phyloP scores from a whole-genome alignment of 1,284 basidiomycete genomes.

The Microbotryum lychnidis-dioicae region DNA sequence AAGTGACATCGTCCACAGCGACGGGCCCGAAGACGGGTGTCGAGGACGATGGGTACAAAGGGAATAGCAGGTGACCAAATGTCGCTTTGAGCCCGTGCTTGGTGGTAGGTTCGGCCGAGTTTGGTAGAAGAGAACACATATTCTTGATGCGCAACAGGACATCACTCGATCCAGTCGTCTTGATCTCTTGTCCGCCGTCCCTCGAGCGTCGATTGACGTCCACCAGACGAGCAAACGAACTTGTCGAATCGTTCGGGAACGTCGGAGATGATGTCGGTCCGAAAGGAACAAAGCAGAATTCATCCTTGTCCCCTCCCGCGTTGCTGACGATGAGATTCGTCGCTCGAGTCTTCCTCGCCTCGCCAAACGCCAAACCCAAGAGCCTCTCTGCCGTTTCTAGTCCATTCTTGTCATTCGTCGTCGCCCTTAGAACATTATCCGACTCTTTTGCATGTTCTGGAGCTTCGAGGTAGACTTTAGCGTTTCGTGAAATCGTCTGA shows the following conservation, averaged over 20 bases:
- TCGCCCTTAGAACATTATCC: slow-evolving; percentile 12
- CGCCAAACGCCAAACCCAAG: slow-evolving; percentile 10
- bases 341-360: neutral
- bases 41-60: slow-evolving; percentile 6
- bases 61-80: slow-evolving; percentile 25
- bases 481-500: slow-evolving; percentile 14
- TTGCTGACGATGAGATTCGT: slow-evolving; percentile 7
- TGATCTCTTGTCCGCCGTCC: neutral
- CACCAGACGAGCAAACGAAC: neutral
- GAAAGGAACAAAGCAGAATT: too few relatives aligned
- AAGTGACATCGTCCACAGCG: neutral
- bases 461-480: slow-evolving; percentile 22
- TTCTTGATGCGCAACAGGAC: neutral
- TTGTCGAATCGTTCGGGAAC: slow-evolving; percentile 9
- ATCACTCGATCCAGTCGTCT: neutral
- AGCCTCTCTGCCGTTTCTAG: slow-evolving; percentile 5
- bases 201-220: neutral
- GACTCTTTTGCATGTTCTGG: neutral
- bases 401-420: slow-evolving; percentile 4
- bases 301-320: neutral
- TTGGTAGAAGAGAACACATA: neutral
- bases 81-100: slow-evolving; percentile 12
- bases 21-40: slow-evolving; percentile 15
- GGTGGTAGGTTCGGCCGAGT: neutral
- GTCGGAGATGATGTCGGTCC: neutral